Evolutionary conservation across 352 stramenopile species (phyloP).

Genomic region (Phytophthora crassamura): DNA sequence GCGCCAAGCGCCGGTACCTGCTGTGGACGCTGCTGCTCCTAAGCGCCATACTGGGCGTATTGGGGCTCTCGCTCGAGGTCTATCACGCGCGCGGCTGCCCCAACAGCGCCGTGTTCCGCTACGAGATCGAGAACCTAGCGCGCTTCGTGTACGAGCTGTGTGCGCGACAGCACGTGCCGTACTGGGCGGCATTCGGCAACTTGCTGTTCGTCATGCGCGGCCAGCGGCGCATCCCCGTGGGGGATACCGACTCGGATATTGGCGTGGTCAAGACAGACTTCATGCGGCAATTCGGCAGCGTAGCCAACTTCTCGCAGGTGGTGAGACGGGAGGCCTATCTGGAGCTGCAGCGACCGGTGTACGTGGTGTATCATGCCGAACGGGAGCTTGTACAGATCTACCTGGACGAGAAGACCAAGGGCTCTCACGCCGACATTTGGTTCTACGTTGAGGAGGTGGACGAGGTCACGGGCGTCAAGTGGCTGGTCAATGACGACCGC

Average conservation of each 20-base stretch:
- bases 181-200: conserved; percentile 80
- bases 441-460: conserved; percentile 70
- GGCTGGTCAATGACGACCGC: conserved; percentile 75
- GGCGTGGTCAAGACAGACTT: conserved; percentile 69
- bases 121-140: conserved; percentile 72
- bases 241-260: conserved; percentile 84
- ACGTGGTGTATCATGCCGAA: conserved; percentile 59
- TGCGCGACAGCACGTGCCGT: conserved; percentile 54
- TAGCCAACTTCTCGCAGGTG: conserved; percentile 62
- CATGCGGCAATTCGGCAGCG: conserved; percentile 50
- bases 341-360: conserved; percentile 54
- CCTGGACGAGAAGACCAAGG: conserved; percentile 47
- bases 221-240: conserved; percentile 66
- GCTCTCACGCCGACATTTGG: conserved; percentile 83
- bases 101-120: conserved; percentile 72
- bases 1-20: conserved; percentile 29
- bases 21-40: conserved; percentile 57
- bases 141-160: conserved; percentile 71
- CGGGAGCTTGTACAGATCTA: conserved; percentile 78
- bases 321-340: conserved; percentile 51
- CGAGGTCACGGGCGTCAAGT: conserved; percentile 37
- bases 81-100: conserved; percentile 71
- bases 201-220: conserved; percentile 77
- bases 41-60: conserved; percentile 37
- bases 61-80: conserved; percentile 58